phyloP scores from a whole-genome alignment of 164 flowering plant species.

The Amborella trichopoda region DNA sequence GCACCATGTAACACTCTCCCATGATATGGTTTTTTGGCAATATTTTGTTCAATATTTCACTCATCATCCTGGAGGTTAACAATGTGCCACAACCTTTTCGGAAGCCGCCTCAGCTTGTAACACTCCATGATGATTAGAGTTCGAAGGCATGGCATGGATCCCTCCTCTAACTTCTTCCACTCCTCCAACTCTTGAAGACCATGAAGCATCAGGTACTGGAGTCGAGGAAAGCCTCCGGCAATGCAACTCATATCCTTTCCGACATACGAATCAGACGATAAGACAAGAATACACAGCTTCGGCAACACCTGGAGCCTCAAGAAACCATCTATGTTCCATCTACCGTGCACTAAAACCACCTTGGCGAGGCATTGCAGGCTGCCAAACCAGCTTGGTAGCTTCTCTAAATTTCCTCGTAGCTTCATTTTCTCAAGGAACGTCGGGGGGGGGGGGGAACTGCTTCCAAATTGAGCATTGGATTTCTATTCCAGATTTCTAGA shows the following conservation, averaged over 20 bases:
- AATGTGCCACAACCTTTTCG: conserved; percentile 18
- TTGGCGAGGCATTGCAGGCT: neutral
- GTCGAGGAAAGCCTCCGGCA: neutral
- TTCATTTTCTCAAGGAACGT: neutral
- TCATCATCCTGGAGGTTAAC: conserved; percentile 8
- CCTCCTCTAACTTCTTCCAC: conserved; percentile 2
- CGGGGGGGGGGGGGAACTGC: too few species aligned
- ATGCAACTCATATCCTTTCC: conserved; percentile 6
- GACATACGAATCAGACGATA: neutral
- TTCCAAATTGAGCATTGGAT: neutral
- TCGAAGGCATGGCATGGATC: conserved; percentile 1
- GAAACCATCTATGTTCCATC: neutral
- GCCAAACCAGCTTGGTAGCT: neutral
- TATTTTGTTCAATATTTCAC: too few species aligned
- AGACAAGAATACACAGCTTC: neutral
- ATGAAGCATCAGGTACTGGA: neutral
- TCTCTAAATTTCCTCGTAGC: neutral
- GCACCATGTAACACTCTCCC: too few species aligned
- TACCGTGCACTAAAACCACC: neutral
- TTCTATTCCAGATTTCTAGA: conserved; percentile 1
- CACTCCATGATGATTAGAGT: conserved; percentile 2
- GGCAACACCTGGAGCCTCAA: neutral
- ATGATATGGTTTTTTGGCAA: too few species aligned
- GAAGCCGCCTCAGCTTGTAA: conserved; percentile 15
- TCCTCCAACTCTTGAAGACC: neutral